Percentiles rank a stretch among this genome's conserved stretches.
Evolutionary conservation across 2,329 filamentous ascomycete species (phyloP).

Genomic region (Dryadomyces sulphureus): DNA sequence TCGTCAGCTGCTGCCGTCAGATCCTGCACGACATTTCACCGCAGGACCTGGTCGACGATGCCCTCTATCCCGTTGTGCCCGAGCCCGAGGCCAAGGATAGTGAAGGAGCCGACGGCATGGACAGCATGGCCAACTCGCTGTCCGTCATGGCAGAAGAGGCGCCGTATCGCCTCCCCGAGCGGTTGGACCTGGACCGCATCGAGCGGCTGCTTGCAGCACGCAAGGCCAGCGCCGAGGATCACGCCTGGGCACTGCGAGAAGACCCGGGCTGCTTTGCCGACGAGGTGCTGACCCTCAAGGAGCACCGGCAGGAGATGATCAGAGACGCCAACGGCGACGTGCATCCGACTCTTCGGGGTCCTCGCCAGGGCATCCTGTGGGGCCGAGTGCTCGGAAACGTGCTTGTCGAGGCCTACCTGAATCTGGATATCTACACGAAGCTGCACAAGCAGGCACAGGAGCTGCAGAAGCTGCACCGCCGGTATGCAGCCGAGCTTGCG

Average conservation of each 20-base stretch:
- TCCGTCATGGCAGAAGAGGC: constrained; percentile 29
- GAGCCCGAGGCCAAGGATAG: too few relatives aligned
- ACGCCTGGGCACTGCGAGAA: constrained; percentile 39
- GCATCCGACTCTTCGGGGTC: constrained; percentile 13
- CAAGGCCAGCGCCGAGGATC: constrained; percentile 30
- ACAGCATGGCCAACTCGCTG: constrained; percentile 18
- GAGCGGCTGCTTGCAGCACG: constrained; percentile 27
- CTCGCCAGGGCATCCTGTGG: constrained; percentile 20
- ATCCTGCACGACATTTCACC: too few relatives aligned
- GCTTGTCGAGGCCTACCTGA: constrained; percentile 18
- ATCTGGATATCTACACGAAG: constrained; percentile 23
- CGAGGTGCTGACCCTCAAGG: constrained; percentile 23
- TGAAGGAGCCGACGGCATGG: too few relatives aligned
- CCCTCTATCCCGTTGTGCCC: too few relatives aligned
- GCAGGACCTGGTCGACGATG: too few relatives aligned
- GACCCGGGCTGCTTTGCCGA: constrained; percentile 42
- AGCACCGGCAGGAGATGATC: constrained; percentile 30
- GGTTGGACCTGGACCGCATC: constrained; percentile 29
- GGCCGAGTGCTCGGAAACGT: constrained; percentile 20
- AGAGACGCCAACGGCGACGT: constrained; percentile 21
- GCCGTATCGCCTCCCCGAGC: constrained; percentile 34
- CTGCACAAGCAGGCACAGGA: constrained; percentile 18
- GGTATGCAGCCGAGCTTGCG: constrained; percentile 18
- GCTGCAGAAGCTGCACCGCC: constrained; percentile 16
- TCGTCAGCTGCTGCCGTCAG: too few relatives aligned